A percentile compares a stretch with the other conserved stretches of the same genome.
phyloP scores from a whole-genome alignment of 192 early-diverging fungal genomes.

The Entophlyctis luteolus region DNA sequence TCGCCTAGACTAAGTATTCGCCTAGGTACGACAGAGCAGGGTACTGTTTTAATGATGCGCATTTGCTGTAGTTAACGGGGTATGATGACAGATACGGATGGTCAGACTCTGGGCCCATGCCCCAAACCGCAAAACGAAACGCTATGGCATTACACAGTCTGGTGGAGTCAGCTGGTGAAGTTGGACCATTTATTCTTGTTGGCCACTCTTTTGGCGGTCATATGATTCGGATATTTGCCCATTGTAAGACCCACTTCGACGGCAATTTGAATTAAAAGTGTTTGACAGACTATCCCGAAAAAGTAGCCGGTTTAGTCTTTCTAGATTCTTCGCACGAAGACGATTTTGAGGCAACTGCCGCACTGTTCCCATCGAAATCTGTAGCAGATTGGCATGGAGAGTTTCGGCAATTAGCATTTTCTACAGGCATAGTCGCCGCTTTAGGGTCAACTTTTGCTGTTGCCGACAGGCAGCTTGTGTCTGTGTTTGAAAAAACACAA shows the following conservation, averaged over 20 bases:
- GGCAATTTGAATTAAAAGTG: background rate
- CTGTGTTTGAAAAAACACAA: background rate
- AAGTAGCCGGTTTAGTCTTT: conserved; percentile 22
- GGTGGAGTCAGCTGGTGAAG: conserved; percentile 9
- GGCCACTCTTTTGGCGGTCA: conserved; percentile 23
- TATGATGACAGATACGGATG: conserved; percentile 10
- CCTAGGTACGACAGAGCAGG: background rate
- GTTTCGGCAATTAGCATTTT: background rate
- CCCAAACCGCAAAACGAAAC: conserved; percentile 12
- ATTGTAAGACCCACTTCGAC: background rate
- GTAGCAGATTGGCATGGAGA: background rate
- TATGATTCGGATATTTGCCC: conserved; percentile 13
- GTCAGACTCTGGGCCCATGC: conserved; percentile 13
- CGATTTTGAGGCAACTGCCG: background rate
- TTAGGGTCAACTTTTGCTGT: conserved; percentile 1
- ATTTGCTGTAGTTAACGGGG: background rate
- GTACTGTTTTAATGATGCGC: background rate
- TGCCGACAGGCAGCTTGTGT: background rate
- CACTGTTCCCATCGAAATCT: background rate
- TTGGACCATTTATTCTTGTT: conserved; percentile 22
- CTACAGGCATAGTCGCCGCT: background rate
- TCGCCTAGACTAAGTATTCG: background rate
- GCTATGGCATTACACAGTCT: conserved; percentile 3
- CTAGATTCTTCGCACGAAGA: conserved; percentile 19
- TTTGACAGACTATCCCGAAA: conserved; percentile 6